These are phyloP conservation scores for Cladochytrium tenue DNA, from an alignment of 371 early-diverging fungal species.

Conservation along the genomic window DNA sequence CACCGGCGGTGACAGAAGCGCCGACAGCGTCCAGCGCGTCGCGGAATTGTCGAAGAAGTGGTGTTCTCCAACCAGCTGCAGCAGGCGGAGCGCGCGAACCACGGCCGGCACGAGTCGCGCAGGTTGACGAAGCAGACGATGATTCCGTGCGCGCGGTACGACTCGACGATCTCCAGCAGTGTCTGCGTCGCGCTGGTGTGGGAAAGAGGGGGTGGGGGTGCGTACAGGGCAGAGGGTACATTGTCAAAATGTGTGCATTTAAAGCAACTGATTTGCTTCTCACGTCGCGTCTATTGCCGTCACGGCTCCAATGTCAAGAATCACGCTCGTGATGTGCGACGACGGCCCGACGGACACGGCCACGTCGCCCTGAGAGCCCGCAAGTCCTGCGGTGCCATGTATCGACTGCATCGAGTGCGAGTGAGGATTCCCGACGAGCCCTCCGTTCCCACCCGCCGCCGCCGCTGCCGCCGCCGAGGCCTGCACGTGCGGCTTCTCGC, in stretches of 20 bases:
- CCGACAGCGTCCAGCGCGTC: no score
- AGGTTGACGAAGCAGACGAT: slow-evolving; percentile 84
- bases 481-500: slow-evolving; percentile 42
- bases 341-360: slow-evolving; percentile 33
- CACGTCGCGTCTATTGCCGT: slow-evolving; percentile 84
- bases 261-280: slow-evolving; percentile 25
- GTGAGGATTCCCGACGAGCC: neutral
- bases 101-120: slow-evolving; percentile 61
- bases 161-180: slow-evolving; percentile 81
- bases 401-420: neutral
- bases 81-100: slow-evolving; percentile 73
- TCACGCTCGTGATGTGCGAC: slow-evolving; percentile 32
- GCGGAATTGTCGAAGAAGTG: slow-evolving; percentile 67
- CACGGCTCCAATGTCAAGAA: slow-evolving; percentile 89
- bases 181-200: slow-evolving; percentile 76
- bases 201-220: slow-evolving; percentile 4
- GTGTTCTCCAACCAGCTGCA: slow-evolving; percentile 63
- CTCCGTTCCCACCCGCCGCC: neutral
- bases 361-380: slow-evolving; percentile 25
- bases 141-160: slow-evolving; percentile 74
- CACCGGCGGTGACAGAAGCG: no score
- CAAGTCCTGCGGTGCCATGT: no score
- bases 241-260: no score
- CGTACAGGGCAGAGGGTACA: slow-evolving; percentile 9
- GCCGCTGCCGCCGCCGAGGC: neutral